Base-by-base conservation (phyloP, 2,329 filamentous ascomycete genomes). In the Scorias spongiosa region DNA sequence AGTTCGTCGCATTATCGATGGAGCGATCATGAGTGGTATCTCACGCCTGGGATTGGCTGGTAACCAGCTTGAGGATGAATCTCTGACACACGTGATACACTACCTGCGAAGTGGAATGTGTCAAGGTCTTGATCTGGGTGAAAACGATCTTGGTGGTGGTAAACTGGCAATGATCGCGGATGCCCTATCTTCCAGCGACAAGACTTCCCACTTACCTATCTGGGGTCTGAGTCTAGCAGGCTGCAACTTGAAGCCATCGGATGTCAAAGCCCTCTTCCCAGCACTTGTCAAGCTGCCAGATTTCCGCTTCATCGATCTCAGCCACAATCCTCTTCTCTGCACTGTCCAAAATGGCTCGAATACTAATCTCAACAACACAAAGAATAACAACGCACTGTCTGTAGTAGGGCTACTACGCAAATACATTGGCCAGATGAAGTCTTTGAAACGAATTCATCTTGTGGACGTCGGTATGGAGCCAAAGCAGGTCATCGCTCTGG, bases 221-320 rank as follows among this genome's bases (percentile, higher is more conserved):
- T 89, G 81, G 74, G 87, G 86, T 0, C 66, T 98, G 42, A 89
- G 86, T 60, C 64, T 98, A 48, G 85, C 87, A 1, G 81, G 87
- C 54, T 95, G 88, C 64, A 84, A 85, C 45, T 68, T 98, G 44
- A 77, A 74, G 4, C 80, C 86, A 0, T 70, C 76, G 1, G 79
- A 81, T 10, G 67, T 96, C 17, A 81, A 76, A 61, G 75, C 77
- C 43, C 69, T 96, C 10, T 72, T 96, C 42, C 85, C 86, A 4
- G 76, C 76, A 6, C 65, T 96, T 43, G 70, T 74, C 20, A 76
- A 72, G 51, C 67, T 95, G 44, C 71, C 72, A 2, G 76, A 81
- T 49, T 81, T 95, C 57, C 79, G 84, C 15, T 95, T 95, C 58
- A 77, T 98, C 46, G 91, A 96, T 59, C 69, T 98, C 30, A 94